Evolutionary conservation across 2,329 filamentous ascomycete genomes (phyloP), one percentile per base, ranked within the genome.

Genomic region (Aspergillus ochraceoroseus): DNA sequence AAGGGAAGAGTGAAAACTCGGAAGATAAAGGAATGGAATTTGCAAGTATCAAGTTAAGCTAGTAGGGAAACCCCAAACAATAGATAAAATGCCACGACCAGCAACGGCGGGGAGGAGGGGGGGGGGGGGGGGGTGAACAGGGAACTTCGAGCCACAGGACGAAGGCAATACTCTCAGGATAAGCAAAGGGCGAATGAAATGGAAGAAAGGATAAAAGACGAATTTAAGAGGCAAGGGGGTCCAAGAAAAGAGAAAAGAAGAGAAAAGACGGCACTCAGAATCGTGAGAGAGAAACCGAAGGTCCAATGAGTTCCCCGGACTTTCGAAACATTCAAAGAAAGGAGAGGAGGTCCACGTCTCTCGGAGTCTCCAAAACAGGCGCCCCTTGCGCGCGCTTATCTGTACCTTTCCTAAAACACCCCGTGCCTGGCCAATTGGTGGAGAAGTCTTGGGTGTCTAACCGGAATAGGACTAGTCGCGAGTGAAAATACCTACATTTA

Each of bases 371-470:
- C 45, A 40, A 57, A 58, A 58, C 58, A 64, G 59, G 59, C 62
- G 62, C 62, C 54, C 56, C 59, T 63, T 60, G 54, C 59, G 60
- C 61, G 62, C 61, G 62, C 52, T 52, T 64, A 56, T 46, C 48
- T 44, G 35, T 15, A 23, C 39, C 29, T 50, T 43, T 34, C 28
- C 37, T 20, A 44, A 44, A 39, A 28, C 26, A 40, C 15, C 49
- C 44, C 44, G 46, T 51, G 45, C 49, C 49, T 49, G 52, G 43
- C 31, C n/a, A 32, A 18, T 15, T 26, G 29, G 7, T 14, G 23
- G 18, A 15, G 28, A 38, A 17, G 25, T 14, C 18, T 8, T 5
- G 18, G 9, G 25, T 28, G 27, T 13, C 32, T 37, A 44, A 22
- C 26, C 35, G 2, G 11, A 22, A 15, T 15, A 2, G 32, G 38